A percentile compares a stretch with the other conserved stretches of the same genome.
phyloP scores from a whole-genome alignment of 768 basidiomycete genomes.

The Mycena rosella region DNA sequence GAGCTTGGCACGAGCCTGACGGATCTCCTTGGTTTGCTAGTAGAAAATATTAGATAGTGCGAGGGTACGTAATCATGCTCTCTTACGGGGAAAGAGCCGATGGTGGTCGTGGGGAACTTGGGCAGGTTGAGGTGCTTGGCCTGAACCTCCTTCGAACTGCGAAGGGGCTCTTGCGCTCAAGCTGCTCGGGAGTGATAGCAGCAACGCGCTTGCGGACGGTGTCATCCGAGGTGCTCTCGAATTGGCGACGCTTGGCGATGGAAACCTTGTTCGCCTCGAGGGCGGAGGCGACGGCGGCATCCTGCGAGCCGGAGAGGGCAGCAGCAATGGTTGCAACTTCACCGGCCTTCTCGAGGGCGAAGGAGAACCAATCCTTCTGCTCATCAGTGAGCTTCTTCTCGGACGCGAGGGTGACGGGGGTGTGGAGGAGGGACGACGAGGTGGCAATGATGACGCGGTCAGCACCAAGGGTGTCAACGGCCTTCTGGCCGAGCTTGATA shows the following conservation, averaged over 20 bases:
- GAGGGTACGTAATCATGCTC: slow-evolving; percentile 38
- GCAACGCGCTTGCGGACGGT: slow-evolving; percentile 95
- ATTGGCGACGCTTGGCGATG: slow-evolving; percentile 94
- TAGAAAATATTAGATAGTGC: slow-evolving; percentile 3
- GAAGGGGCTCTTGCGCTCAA: slow-evolving; percentile 93
- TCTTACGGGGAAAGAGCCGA: slow-evolving; percentile 94
- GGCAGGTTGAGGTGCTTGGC: slow-evolving; percentile 90
- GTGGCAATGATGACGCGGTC: slow-evolving; percentile 95
- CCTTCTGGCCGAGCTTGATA: slow-evolving; percentile 86
- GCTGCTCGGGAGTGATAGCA: slow-evolving; percentile 87
- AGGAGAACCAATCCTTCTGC: slow-evolving; percentile 98
- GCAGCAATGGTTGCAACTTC: slow-evolving; percentile 93
- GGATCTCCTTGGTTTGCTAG: slow-evolving; percentile 99
- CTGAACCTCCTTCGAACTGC: slow-evolving; percentile 89
- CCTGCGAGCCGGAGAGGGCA: slow-evolving; percentile 87
- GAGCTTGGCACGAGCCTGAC: slow-evolving; percentile 94
- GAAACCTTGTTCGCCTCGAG: slow-evolving; percentile 92
- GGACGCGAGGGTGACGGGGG: slow-evolving; percentile 93
- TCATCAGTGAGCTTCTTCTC: slow-evolving; percentile 92
- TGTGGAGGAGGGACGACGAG: slow-evolving; percentile 98
- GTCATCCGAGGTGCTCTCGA: slow-evolving; percentile 94
- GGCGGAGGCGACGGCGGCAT: slow-evolving; percentile 73
- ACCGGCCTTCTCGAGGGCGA: slow-evolving; percentile 94
- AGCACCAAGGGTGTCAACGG: slow-evolving; percentile 83
- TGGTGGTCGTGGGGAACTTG: slow-evolving; percentile 98